Percentiles rank a stretch among this genome's conserved stretches.
Conservation (phyloP, 805 yeast species). For the Kodamaea lidongshanica region DNA sequence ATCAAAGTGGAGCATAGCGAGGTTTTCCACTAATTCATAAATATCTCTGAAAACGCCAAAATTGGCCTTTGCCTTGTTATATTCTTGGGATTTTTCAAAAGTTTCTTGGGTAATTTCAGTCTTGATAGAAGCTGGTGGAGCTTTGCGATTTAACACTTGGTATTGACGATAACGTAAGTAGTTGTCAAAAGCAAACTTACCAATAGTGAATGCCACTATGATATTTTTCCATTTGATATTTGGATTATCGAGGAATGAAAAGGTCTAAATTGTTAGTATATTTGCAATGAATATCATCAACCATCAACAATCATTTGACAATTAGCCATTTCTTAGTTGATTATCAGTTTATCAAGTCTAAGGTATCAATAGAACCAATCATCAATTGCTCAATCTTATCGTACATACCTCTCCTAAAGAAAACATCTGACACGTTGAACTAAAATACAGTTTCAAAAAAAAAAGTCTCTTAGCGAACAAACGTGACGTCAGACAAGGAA, state of each 20-base stretch:
- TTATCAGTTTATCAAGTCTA: too few species aligned
- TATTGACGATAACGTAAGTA: slow-evolving; percentile 75
- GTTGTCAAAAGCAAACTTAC: slow-evolving; percentile 69
- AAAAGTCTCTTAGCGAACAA: too few species aligned
- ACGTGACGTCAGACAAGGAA: too few species aligned
- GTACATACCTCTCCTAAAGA: slow-evolving; percentile 22
- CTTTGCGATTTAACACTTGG: slow-evolving; percentile 45
- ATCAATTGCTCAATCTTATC: too few species aligned
- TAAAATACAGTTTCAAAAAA: too few species aligned
- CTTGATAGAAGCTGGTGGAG: slow-evolving; percentile 64
- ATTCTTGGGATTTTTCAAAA: slow-evolving; percentile 68
- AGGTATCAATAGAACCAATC: too few species aligned
- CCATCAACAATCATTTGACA: too few species aligned
- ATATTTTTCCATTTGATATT: slow-evolving; percentile 75
- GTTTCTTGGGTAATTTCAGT: slow-evolving; percentile 67
- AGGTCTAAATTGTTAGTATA: slow-evolving; percentile 25
- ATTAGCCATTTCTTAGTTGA: too few species aligned
- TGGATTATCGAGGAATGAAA: slow-evolving; percentile 56
- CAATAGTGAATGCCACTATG: slow-evolving; percentile 66
- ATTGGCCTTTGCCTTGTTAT: slow-evolving; percentile 70
- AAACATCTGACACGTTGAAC: slow-evolving; percentile 12
- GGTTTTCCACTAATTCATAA: slow-evolving; percentile 48
- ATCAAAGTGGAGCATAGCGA: slow-evolving; percentile 54
- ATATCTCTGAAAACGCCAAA: slow-evolving; percentile 56
- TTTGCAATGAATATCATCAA: too few species aligned